Conservation (phyloP, 768 basidiomycete genomes). For the Rhizopogon salebrosus region DNA sequence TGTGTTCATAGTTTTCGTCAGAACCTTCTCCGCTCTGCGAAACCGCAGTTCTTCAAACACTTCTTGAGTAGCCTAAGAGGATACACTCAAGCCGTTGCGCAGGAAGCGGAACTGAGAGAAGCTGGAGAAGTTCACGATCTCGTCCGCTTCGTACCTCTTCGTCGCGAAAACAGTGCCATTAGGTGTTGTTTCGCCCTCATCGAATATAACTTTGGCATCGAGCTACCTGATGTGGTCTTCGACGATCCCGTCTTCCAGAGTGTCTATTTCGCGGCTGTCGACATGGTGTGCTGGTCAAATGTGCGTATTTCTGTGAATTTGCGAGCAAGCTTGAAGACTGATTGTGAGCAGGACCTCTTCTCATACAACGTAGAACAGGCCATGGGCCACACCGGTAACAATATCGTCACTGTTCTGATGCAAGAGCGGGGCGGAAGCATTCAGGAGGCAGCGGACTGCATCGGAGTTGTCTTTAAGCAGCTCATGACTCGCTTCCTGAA, state of each 20-base stretch:
- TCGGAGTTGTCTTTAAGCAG: constrained; percentile 44
- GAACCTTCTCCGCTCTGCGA: constrained; percentile 31
- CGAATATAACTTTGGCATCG: constrained; percentile 56
- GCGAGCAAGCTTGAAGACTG: neutral
- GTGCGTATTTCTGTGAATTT: constrained; percentile 30
- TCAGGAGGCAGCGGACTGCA: constrained; percentile 54
- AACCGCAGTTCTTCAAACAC: constrained; percentile 43
- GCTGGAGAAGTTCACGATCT: constrained; percentile 47
- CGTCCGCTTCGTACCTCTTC: constrained; percentile 48
- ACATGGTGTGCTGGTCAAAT: constrained; percentile 70
- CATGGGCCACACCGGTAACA: constrained; percentile 59
- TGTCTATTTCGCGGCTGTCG: constrained; percentile 55
- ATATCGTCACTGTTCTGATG: constrained; percentile 67
- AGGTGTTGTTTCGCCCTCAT: constrained; percentile 59
- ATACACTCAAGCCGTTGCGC: constrained; percentile 52
- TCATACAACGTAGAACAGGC: constrained; percentile 72
- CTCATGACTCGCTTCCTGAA: constrained; percentile 48
- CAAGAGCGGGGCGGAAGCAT: constrained; percentile 44
- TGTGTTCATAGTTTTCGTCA: constrained; percentile 40
- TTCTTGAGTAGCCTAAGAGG: constrained; percentile 46
- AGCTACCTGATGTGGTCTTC: constrained; percentile 60
- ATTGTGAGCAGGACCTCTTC: constrained; percentile 49
- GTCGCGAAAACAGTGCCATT: constrained; percentile 68
- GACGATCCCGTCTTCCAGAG: constrained; percentile 48
- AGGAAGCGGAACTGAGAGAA: constrained; percentile 60